Percentiles rank a stretch among this genome's conserved stretches.
These are phyloP conservation scores for Beta corolliflora DNA, from an alignment of 179 eudicot genomes.

Conservation along the genomic window DNA sequence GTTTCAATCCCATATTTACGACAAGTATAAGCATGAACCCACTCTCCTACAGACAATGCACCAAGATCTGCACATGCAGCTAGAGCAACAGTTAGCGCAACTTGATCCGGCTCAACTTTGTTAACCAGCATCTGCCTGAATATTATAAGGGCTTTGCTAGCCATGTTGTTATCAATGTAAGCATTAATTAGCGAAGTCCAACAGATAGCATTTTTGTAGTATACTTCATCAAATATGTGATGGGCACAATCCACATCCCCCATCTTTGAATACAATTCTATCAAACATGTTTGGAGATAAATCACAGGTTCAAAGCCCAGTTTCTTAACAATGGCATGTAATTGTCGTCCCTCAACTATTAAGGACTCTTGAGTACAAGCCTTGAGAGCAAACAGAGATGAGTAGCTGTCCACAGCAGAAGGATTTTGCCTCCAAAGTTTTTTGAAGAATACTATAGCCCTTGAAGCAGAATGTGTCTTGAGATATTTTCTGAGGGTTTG, in stretches of 20 bases:
- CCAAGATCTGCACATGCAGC: conserved; percentile 60
- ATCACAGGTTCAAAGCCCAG: conserved; percentile 36
- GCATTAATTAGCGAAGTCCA: conserved; percentile 58
- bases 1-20: conserved; percentile 19
- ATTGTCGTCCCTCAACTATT: conserved; percentile 26
- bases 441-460: conserved; percentile 33
- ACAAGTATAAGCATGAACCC: conserved; percentile 43
- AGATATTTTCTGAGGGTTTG: conserved; percentile 38
- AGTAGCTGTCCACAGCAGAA: conserved; percentile 47
- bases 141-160: conserved; percentile 38
- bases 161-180: conserved; percentile 39
- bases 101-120: conserved; percentile 47
- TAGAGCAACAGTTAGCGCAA: conserved; percentile 46
- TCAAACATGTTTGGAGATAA: conserved; percentile 39
- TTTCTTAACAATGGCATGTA: conserved; percentile 35
- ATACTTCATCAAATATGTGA: conserved; percentile 50
- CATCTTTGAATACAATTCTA: conserved; percentile 37
- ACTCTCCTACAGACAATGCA: conserved; percentile 47
- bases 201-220: conserved; percentile 44
- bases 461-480: conserved; percentile 27
- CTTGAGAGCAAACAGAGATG: conserved; percentile 40
- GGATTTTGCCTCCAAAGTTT: conserved; percentile 37
- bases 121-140: conserved; percentile 45
- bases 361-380: conserved; percentile 35
- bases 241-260: conserved; percentile 36